Evolutionary conservation across 495 filamentous ascomycete genomes (phyloP), one percentile per base, ranked within the genome.

Genomic region (Lindgomyces ingoldianus): DNA sequence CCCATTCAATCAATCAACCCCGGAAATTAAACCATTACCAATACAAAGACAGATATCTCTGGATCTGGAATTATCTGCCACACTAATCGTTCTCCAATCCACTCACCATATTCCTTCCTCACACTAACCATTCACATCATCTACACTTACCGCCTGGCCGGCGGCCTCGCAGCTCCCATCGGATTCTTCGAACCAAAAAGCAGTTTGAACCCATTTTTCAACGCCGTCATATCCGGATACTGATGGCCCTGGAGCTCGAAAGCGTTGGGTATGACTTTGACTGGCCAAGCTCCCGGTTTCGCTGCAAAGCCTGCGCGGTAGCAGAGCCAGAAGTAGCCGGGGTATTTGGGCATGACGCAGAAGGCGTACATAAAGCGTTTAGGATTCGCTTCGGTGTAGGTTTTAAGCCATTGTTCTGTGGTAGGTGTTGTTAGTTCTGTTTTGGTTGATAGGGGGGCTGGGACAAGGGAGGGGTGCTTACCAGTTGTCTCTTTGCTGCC

Each of bases 381-480:
- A 1, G 95, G 95, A 76, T 98, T 97, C 68, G 94, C 94, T 77
- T 93, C 88, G 68, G 91, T 91, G 77, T 98, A 98, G 21, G 91
- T 95, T 29, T 89, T 87, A 58, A 98, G 81, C 93, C 93, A 98
- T 81, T 88, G 87, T 76, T 97, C 95, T 96, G 73, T 56, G n/a
- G n/a, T n/a, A n/a, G n/a, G n/a, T n/a, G n/a, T n/a, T n/a, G n/a
- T n/a, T n/a, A n/a, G n/a, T n/a, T n/a, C n/a, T n/a, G n/a, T n/a
- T n/a, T n/a, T n/a, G n/a, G n/a, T n/a, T n/a, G n/a, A n/a, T n/a
- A n/a, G n/a, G n/a, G n/a, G n/a, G n/a, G n/a, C n/a, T n/a, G n/a
- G n/a, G n/a, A n/a, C n/a, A n/a, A n/a, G n/a, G n/a, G n/a, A n/a
- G n/a, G n/a, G n/a, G n/a, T n/a, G 77, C 89, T 78, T 88, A 96